phyloP scores from a whole-genome alignment of 371 early-diverging fungal species.

The Lichtheimia corymbifera region DNA sequence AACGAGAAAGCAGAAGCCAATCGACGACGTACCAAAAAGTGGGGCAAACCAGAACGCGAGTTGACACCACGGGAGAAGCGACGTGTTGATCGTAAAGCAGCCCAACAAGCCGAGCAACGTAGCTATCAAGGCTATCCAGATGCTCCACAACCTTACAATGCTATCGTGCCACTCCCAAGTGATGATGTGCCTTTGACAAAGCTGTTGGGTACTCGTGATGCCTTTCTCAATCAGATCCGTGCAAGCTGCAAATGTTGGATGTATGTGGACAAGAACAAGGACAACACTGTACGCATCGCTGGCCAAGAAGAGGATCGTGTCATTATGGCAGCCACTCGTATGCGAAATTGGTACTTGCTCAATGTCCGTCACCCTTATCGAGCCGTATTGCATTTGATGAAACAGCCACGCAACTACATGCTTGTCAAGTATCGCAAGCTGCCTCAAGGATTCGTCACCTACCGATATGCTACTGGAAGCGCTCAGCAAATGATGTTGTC shows the following conservation, averaged over 20 bases:
- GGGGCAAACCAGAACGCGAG: constrained; percentile 45
- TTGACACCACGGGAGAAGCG: constrained; percentile 34
- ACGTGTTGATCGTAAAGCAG: constrained; percentile 28
- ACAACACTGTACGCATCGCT: constrained; percentile 15
- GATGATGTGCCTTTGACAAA: constrained; percentile 17
- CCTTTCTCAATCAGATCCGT: constrained; percentile 35
- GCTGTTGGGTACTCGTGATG: constrained; percentile 32
- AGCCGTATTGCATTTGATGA: constrained; percentile 18
- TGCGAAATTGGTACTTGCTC: constrained; percentile 46
- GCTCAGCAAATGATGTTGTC: constrained; percentile 17
- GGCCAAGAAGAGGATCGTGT: constrained; percentile 25
- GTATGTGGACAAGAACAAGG: constrained; percentile 20
- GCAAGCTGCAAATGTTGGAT: constrained; percentile 39
- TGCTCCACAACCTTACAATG: constrained; percentile 23
- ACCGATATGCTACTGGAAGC: constrained; percentile 9
- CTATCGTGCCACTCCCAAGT: constrained; percentile 30
- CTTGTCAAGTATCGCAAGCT: constrained; percentile 18
- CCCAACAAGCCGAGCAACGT: constrained; percentile 25
- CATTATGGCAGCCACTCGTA: constrained; percentile 21
- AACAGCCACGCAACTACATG: constrained; percentile 28
- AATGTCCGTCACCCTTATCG: constrained; percentile 18
- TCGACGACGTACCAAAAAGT: constrained; percentile 36
- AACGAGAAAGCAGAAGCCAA: background rate
- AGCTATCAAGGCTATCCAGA: constrained; percentile 31
- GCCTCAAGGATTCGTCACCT: constrained; percentile 25